These are phyloP conservation scores for Puya raimondii DNA, from an alignment of 176 grass and related monocot species.

Conservation along the genomic window DNA sequence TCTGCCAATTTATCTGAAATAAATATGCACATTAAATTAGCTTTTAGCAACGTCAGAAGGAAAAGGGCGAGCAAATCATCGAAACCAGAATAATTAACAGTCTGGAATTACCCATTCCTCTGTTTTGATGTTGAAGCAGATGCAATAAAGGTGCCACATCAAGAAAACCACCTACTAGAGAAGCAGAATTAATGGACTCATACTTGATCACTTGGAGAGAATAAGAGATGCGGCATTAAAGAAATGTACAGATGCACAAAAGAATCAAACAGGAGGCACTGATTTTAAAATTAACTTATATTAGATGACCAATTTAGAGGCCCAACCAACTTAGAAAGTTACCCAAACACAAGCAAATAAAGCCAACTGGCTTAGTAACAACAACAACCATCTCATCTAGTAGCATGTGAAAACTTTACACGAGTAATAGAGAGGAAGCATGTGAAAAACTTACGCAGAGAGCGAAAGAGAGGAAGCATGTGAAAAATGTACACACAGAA, in stretches of 20 bases:
- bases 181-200: not conserved
- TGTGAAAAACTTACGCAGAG: too few relatives aligned
- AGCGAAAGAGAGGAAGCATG: too few relatives aligned
- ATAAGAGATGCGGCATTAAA: not conserved
- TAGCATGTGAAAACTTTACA: too few relatives aligned
- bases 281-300: not conserved
- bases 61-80: constrained; percentile 48
- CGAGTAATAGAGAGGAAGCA: too few relatives aligned
- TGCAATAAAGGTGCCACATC: constrained; percentile 87
- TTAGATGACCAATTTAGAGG: not conserved
- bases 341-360: not conserved
- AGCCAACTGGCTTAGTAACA: not conserved
- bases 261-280: not conserved
- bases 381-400: not conserved
- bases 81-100: constrained; percentile 43
- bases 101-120: constrained; percentile 91
- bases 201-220: not conserved
- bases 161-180: constrained; percentile 57
- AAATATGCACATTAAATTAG: constrained; percentile 46
- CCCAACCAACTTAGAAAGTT: not conserved
- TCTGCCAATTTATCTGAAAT: constrained; percentile 95
- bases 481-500: too few relatives aligned
- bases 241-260: not conserved
- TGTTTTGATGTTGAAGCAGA: constrained; percentile 94
- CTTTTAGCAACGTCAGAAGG: constrained; percentile 38